A percentile compares a stretch with the other conserved stretches of the same genome.
These are phyloP conservation scores for Penicillium coffeae DNA, from an alignment of 495 filamentous ascomycete species.

Conservation along the genomic window DNA sequence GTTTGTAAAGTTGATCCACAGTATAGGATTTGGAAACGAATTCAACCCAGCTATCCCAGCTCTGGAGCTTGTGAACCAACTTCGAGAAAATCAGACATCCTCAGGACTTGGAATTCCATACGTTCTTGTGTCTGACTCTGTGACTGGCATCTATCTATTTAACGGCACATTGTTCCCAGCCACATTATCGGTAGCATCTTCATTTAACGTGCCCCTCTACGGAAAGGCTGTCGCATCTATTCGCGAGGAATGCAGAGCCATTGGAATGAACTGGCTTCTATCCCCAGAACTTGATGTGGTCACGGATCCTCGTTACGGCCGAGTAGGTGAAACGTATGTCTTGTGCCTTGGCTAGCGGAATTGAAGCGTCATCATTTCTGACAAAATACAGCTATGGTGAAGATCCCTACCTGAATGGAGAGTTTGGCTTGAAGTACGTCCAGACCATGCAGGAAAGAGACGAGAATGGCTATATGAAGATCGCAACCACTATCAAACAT, in stretches of 20 bases:
- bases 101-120: not conserved
- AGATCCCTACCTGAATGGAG: slow-evolving; percentile 1
- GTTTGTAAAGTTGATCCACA: no score
- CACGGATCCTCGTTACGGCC: slow-evolving; percentile 1
- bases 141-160: not conserved
- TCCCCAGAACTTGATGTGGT: slow-evolving; percentile 1
- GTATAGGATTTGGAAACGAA: not conserved
- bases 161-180: not conserved
- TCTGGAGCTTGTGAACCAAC: not conserved
- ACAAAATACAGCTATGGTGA: not conserved
- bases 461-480: not conserved
- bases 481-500: slow-evolving; percentile 1
- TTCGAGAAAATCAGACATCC: not conserved
- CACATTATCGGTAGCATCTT: not conserved
- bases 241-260: slow-evolving; percentile 2
- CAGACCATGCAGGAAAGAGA: slow-evolving; percentile 1
- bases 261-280: slow-evolving; percentile 1
- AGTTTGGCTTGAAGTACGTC: slow-evolving; percentile 1
- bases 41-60: slow-evolving; percentile 1
- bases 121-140: not conserved
- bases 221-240: not conserved
- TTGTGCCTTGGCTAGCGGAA: no score
- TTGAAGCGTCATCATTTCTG: no score
- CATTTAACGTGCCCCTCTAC: not conserved
- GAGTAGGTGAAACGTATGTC: slow-evolving; percentile 1